Evolutionary conservation across 164 flowering plant species (phyloP).

Genomic region (Buxus sempervirens): DNA sequence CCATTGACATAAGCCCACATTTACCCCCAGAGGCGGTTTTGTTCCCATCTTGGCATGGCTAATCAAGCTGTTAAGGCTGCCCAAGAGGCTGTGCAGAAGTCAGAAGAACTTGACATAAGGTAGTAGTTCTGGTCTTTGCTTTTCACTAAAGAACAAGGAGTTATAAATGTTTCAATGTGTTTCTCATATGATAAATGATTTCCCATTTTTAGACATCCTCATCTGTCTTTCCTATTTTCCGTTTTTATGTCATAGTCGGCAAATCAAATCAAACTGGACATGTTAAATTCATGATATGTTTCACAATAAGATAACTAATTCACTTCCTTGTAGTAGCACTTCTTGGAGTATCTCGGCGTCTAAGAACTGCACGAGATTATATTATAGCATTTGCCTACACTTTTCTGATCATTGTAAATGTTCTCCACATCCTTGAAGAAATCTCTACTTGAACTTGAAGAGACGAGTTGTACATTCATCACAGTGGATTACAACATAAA

Average conservation of each 20-base stretch:
- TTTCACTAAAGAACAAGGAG: neutral
- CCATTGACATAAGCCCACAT: neutral
- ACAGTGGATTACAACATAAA: neutral
- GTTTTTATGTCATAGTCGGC: neutral
- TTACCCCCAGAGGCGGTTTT: conserved; percentile 14
- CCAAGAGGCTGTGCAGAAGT: conserved; percentile 24
- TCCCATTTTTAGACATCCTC: neutral
- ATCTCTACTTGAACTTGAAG: neutral
- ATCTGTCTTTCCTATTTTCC: neutral
- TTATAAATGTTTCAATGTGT: neutral
- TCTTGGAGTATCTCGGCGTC: neutral
- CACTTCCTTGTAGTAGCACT: neutral
- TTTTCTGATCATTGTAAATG: neutral
- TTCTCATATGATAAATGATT: no score
- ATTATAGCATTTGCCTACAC: neutral
- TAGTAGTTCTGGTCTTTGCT: neutral
- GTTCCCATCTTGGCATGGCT: conserved; percentile 19
- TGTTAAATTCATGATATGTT: neutral
- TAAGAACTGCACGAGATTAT: neutral
- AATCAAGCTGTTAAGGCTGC: conserved; percentile 24
- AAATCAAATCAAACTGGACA: neutral
- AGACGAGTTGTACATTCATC: neutral
- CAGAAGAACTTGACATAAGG: conserved; percentile 28
- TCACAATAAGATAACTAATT: no score
- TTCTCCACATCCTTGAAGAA: neutral